Base-by-base conservation (phyloP, 495 filamentous ascomycete genomes). In the Viridothelium virens region DNA sequence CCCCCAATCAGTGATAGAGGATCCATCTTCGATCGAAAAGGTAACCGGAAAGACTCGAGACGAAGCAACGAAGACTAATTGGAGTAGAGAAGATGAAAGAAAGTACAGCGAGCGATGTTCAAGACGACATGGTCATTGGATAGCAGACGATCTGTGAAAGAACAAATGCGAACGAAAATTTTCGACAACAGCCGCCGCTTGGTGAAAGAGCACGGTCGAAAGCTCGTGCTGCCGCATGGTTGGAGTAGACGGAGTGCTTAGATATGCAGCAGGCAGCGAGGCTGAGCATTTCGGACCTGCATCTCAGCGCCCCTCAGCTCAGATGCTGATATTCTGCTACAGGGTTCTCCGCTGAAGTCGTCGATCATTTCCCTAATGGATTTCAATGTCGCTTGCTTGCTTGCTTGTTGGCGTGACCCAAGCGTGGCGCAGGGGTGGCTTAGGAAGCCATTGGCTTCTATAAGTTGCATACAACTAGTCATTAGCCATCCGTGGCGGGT, bases 1-100 rank as follows among this genome's bases (percentile, higher is more conserved):
- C 65, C 70, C 39, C 68, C 70, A 61, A 68, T 65, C 6, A 68
- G 16, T 38, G 65, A 66, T 1, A 66, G 47, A 1, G 64, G 64
- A 38, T 66, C 64, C 64, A 66, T 66, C 41, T 6, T 59, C 5
- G 41, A 9, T 18, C 16, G 10, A 53, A 53, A 18, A 18, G 25
- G 48, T 53, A 18, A 5, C n/a, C 5, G 7, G n/a, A 5, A 53
- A 18, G 25, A 59, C 53, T 33, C 2, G 53, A 36, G 31, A 59
- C 0, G 31, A 36, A 34, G 31, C 25, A 53, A 53, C 48, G 48
- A 53, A 53, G 48, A 53, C 1, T 0, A 53, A 14, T 16, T 53
- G 11, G 0, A 5, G 48, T 14, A 14, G 16, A 25, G 48, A 14
- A 16, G 12, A 14, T 53, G 48, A 53, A 16, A n/a, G 11, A 9